Evolutionary conservation across 768 basidiomycete genomes (phyloP).

Genomic region (Stropharia rugosoannulata): DNA sequence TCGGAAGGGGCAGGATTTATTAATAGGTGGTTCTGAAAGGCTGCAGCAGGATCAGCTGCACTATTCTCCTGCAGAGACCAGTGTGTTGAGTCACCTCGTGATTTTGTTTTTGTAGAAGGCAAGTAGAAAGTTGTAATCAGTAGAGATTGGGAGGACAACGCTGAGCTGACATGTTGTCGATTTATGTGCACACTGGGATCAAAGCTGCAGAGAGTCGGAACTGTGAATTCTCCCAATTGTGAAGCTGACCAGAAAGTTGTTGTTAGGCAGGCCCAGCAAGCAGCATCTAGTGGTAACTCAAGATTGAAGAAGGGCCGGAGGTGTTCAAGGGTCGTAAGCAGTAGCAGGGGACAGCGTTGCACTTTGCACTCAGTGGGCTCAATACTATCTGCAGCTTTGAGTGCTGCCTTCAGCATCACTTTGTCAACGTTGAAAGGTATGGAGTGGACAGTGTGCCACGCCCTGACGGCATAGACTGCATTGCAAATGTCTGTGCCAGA

Average conservation of each 20-base stretch:
- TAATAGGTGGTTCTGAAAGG: conserved; percentile 19
- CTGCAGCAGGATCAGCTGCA: conserved; percentile 14
- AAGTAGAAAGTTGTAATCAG: conserved; percentile 17
- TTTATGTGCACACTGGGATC: conserved; percentile 27
- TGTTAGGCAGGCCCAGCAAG: conserved; percentile 36
- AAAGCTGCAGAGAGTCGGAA: conserved; percentile 30
- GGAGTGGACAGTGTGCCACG: no score
- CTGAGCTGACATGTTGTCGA: conserved; percentile 12
- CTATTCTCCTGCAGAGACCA: conserved; percentile 22
- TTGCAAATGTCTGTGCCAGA: no score
- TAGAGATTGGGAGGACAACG: conserved; percentile 6
- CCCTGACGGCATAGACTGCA: no score
- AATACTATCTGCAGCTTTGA: no score
- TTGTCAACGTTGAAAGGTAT: no score
- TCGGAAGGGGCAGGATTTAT: conserved; percentile 22
- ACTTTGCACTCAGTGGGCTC: conserved; percentile 15
- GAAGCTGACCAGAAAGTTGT: conserved; percentile 34
- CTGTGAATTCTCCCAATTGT: conserved; percentile 35
- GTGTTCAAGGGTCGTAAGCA: conserved; percentile 15
- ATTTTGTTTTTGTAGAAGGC: conserved; percentile 1
- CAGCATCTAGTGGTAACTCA: conserved; percentile 27
- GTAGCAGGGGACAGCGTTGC: conserved; percentile 24
- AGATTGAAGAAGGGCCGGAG: conserved; percentile 21
- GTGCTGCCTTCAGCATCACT: no score
- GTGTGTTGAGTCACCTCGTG: conserved; percentile 21